Evolutionary conservation across 1,284 basidiomycete genomes (phyloP), one percentile per base, ranked within the genome.

Genomic region (Trichosporon ovoides): DNA sequence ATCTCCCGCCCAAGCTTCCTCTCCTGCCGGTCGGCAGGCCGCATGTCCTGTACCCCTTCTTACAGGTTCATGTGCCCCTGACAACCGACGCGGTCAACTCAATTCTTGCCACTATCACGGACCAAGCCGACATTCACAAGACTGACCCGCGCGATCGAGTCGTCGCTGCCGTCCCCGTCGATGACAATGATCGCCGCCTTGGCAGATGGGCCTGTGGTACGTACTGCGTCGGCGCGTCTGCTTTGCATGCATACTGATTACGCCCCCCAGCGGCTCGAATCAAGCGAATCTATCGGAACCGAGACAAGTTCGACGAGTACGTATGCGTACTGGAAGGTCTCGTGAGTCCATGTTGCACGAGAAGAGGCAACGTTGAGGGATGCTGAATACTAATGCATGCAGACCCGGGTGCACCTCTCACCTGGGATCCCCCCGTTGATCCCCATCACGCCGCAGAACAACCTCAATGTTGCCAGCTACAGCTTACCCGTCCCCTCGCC

Each of bases 151-250:
- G 59, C 49, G 62, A 61, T 19, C 57, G 62, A 20, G 57, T 57
- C 38, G 59, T 75, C 16, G 74, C 68, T 1, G 69, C 69, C 38
- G 68, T 74, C 6, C 74, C 74, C 18, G 74, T 74, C 16, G 56
- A 65, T 12, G 72, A 75, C 31, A 65, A 66, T 52, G 72, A 75
- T 58, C 58, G 71, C 20, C 67, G 74, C 34, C 64, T 74, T 3
- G 70, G 71, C 16, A 58, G 74, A 38, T 75, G 74, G 74, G 74
- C 68, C 4, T 68, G 66, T 53, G 73, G 73, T 72, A 57, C 58
- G 71, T 68, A 4, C 5, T n/a, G n/a, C n/a, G n/a, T n/a, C n/a
- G n/a, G n/a, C 28, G 28, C 28, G 28, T 9, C 28, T 9, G 22
- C 10, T 3, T 6, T 24, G 12, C n/a, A 13, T 24, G 31, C 34